Evolutionary conservation across 1,284 basidiomycete genomes (phyloP), one percentile per base, ranked within the genome.

Genomic region (Puccinia novopanici): DNA sequence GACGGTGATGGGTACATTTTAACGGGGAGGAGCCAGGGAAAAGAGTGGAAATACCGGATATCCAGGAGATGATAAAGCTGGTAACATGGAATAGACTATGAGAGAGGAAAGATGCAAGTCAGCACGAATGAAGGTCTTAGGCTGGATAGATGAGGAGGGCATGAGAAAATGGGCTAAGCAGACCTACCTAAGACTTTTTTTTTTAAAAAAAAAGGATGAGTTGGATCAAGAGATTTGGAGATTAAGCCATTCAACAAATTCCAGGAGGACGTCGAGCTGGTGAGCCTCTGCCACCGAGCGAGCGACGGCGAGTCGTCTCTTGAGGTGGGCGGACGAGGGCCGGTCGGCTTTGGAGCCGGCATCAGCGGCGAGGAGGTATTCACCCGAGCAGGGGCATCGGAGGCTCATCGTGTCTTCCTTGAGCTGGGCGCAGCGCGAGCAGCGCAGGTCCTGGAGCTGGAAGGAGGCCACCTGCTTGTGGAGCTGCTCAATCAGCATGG

Each of bases 381-480:
- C 87, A 22, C 95, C 96, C 9, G 94, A 95, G 86, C 97, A 99
- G 45, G 89, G 88, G 85, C 96, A 98, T 81, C 92, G 92, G 79
- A 90, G 88, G 17, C 92, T 92, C 45, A 98, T 89, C 84, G 95
- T 95, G 84, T 94, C 92, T 76, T 92, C 90, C 83, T 92, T 92
- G 81, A 96, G 89, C 86, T 94, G 92, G 84, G 92, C 90, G 87
- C 97, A 99, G 84, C 92, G 94, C 27, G 88, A 87, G 86, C 97
- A 99, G 6, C 85, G 82, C 19, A 87, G 79, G 85, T 99, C 97
- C 86, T 98, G 95, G 83, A 96, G 91, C 52, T 92, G 89, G 85
- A 92, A 95, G 54, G 90, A 88, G 42, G 91, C 89, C 84, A 96
- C 90, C 67, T 93, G 88, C 34, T 88, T 87, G 70, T 90, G 89